phyloP scores from a whole-genome alignment of 257 asterid species.

The Nicotiana attenuata region DNA sequence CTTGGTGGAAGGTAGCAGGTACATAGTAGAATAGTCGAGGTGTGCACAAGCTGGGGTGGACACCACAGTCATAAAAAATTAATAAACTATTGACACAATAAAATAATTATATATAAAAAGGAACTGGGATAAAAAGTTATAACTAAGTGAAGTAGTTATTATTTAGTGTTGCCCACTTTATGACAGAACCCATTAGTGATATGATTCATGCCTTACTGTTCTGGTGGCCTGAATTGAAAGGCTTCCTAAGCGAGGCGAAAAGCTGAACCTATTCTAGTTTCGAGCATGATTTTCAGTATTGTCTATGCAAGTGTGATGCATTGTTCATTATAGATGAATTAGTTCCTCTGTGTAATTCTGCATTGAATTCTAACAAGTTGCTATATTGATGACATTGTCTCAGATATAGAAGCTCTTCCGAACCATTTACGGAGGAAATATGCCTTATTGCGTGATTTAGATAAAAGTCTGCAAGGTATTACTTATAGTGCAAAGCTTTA shows the following conservation, averaged over 20 bases:
- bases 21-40: too few relatives aligned
- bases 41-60: too few relatives aligned
- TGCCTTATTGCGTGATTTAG: constrained; percentile 72
- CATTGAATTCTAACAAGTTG: neutral
- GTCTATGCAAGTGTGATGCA: neutral
- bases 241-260: neutral
- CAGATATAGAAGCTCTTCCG: constrained; percentile 91
- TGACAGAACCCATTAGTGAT: neutral
- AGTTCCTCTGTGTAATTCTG: neutral
- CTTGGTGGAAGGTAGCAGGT: too few relatives aligned
- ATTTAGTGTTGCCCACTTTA: neutral
- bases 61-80: too few relatives aligned
- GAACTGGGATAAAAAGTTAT: neutral
- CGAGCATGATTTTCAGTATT: neutral
- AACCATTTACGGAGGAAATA: constrained; percentile 74
- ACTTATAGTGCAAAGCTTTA: neutral
- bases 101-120: neutral
- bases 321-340: neutral
- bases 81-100: too few relatives aligned
- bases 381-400: neutral
- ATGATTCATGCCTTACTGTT: neutral
- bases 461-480: constrained; percentile 85
- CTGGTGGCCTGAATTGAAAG: neutral
- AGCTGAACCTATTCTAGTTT: neutral
- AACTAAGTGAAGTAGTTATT: neutral